A percentile compares a stretch with the other conserved stretches of the same genome.
Conservation (phyloP, 75 land plant species). For the Selaginella tamariscina region DNA sequence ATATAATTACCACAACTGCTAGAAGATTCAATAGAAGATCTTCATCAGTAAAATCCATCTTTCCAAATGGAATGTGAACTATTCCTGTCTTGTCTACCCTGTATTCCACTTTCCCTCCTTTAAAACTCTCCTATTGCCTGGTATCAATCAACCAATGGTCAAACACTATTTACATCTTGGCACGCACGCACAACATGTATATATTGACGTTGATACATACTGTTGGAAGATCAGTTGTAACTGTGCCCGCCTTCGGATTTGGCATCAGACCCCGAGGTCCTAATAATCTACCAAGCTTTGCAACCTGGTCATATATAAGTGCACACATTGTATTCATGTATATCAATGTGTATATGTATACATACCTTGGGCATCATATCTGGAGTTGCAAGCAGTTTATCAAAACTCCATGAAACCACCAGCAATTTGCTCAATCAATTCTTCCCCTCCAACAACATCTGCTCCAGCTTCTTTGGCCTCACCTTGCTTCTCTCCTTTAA, state of each 20-base stretch:
- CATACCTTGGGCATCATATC: conserved; percentile 99
- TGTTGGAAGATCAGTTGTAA: conserved; percentile 66
- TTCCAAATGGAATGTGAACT: conserved; percentile 91
- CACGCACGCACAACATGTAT: neutral
- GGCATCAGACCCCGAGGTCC: conserved; percentile 99
- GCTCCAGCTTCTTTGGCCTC: conserved; percentile 96
- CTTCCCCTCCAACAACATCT: conserved; percentile 90
- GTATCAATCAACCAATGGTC: neutral
- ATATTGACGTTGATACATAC: conserved; percentile 25
- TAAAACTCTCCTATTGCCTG: conserved; percentile 93
- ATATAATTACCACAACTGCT: conserved; percentile 49
- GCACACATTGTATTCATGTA: neutral
- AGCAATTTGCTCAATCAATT: conserved; percentile 72
- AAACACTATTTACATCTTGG: too few relatives aligned
- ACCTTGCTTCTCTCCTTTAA: conserved; percentile 70
- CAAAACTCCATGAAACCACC: conserved; percentile 94
- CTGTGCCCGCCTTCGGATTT: conserved; percentile 96
- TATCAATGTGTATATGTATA: conserved; percentile 7
- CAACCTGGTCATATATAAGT: conserved; percentile 41
- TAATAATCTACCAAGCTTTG: conserved; percentile 77
- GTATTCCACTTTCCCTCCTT: conserved; percentile 89
- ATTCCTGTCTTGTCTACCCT: conserved; percentile 97
- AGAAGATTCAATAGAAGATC: conserved; percentile 68
- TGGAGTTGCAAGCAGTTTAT: conserved; percentile 92
- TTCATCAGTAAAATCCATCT: conserved; percentile 59